Evolutionary conservation across 1,284 basidiomycete species (phyloP).

Genomic region (Irpex lacteus): DNA sequence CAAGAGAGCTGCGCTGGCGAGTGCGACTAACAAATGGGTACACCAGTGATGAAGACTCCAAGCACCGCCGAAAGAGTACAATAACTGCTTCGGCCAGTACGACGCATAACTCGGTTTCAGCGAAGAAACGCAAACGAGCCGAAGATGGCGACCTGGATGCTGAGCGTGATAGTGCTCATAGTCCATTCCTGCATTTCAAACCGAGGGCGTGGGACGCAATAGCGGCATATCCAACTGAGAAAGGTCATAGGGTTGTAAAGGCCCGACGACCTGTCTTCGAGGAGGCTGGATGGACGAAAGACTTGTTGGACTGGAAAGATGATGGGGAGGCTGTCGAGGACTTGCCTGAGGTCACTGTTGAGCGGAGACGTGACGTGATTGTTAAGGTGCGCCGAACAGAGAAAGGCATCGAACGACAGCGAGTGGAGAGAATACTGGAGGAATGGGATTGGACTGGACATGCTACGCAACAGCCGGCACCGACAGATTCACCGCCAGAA

Average conservation of each 20-base stretch:
- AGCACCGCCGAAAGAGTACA: conserved; percentile 29
- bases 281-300: conserved; percentile 32
- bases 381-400: conserved; percentile 57
- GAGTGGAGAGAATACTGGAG: conserved; percentile 65
- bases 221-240: conserved; percentile 40
- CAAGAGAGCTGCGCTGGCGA: conserved; percentile 82
- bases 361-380: conserved; percentile 46
- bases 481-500: background rate
- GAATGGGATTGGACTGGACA: conserved; percentile 53
- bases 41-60: conserved; percentile 66
- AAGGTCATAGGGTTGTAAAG: conserved; percentile 24
- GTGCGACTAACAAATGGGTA: conserved; percentile 63
- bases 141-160: conserved; percentile 20
- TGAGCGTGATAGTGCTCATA: conserved; percentile 24
- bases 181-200: conserved; percentile 60
- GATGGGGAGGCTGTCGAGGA: conserved; percentile 21
- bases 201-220: conserved; percentile 63
- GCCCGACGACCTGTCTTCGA: conserved; percentile 27
- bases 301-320: conserved; percentile 6
- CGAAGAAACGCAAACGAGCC: conserved; percentile 55
- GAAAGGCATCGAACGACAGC: conserved; percentile 63
- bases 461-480: background rate
- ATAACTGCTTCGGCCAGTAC: conserved; percentile 9
- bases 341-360: conserved; percentile 44
- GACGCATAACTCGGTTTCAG: conserved; percentile 22